A percentile compares a stretch with the other conserved stretches of the same genome.
phyloP scores from a whole-genome alignment of 768 basidiomycete species.

The Pholiota molesta region DNA sequence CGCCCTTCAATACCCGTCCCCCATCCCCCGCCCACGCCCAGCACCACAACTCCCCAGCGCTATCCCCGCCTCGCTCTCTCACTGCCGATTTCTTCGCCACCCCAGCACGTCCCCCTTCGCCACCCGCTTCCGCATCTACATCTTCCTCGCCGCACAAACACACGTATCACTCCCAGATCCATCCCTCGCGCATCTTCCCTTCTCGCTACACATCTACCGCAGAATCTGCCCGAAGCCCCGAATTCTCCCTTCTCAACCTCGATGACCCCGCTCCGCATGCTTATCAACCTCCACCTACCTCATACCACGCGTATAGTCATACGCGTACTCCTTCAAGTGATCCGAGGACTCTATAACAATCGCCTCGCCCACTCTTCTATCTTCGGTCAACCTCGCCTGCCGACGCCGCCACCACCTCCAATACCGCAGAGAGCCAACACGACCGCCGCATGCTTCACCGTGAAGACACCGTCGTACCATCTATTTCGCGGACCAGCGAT shows the following conservation, averaged over 20 bases:
- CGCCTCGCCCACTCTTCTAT: slow-evolving; percentile 23
- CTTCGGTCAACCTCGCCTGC: slow-evolving; percentile 23
- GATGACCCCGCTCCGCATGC: slow-evolving; percentile 11
- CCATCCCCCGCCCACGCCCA: slow-evolving; percentile 33
- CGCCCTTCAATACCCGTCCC: slow-evolving; percentile 43
- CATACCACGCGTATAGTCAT: slow-evolving; percentile 16
- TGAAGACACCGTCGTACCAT: slow-evolving; percentile 22
- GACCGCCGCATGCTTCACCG: slow-evolving; percentile 12
- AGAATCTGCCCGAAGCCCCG: slow-evolving; percentile 19
- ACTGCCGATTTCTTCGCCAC: slow-evolving; percentile 35
- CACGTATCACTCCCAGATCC: slow-evolving; percentile 17
- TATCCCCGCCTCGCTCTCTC: slow-evolving; percentile 22
- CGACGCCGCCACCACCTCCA: slow-evolving; percentile 27
- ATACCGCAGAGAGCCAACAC: background rate
- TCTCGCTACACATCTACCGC: slow-evolving; percentile 36
- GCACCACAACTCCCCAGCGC: slow-evolving; percentile 18
- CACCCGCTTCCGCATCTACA: slow-evolving; percentile 18
- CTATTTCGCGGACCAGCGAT: background rate
- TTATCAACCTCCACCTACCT: slow-evolving; percentile 10
- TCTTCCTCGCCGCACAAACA: slow-evolving; percentile 7
- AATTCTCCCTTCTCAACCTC: slow-evolving; percentile 22
- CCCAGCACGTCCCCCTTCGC: slow-evolving; percentile 25
- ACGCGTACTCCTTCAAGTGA: slow-evolving; percentile 20
- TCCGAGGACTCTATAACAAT: slow-evolving; percentile 13
- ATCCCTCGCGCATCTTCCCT: slow-evolving; percentile 40